Percentiles rank a stretch among this genome's conserved stretches.
Conservation (phyloP, 1,284 basidiomycete genomes). For the Pyrrhoderma lamaoense region DNA sequence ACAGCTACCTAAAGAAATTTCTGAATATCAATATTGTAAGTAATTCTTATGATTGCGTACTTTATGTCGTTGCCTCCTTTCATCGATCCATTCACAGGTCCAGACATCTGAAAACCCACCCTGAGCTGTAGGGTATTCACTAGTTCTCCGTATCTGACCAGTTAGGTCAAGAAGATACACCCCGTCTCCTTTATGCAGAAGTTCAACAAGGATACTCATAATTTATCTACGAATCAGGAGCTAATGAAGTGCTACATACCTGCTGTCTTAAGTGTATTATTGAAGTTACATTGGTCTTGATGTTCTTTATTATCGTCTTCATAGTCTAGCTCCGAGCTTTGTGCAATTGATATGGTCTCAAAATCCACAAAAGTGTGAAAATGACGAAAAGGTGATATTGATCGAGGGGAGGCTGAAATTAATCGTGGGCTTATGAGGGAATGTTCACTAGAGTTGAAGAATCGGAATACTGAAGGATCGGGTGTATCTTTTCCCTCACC, state of each 20-base stretch:
- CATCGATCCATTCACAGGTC: neutral
- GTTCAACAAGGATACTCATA: too few relatives aligned
- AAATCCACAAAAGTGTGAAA: too few relatives aligned
- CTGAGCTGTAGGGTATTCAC: conserved; percentile 7
- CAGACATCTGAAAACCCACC: conserved; percentile 18
- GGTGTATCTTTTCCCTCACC: conserved; percentile 2
- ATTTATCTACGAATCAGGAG: too few relatives aligned
- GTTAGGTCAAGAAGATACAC: conserved; percentile 10
- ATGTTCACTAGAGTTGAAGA: conserved; percentile 7
- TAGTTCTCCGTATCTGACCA: conserved; percentile 7
- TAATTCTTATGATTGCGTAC: neutral
- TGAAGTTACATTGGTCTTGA: too few relatives aligned
- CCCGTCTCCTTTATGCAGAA: too few relatives aligned
- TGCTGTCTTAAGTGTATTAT: too few relatives aligned
- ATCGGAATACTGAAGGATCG: conserved; percentile 6
- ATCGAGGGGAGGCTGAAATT: conserved; percentile 5
- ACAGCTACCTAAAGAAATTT: conserved; percentile 15
- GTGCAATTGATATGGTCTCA: too few relatives aligned
- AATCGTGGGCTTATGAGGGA: neutral
- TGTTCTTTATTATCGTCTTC: too few relatives aligned
- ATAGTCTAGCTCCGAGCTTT: too few relatives aligned
- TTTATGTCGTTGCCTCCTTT: too few relatives aligned
- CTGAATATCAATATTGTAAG: neutral
- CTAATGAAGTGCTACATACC: too few relatives aligned
- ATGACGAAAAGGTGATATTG: neutral